phyloP scores from a whole-genome alignment of 805 yeast species.

The Blastobotrys mokoenaii region DNA sequence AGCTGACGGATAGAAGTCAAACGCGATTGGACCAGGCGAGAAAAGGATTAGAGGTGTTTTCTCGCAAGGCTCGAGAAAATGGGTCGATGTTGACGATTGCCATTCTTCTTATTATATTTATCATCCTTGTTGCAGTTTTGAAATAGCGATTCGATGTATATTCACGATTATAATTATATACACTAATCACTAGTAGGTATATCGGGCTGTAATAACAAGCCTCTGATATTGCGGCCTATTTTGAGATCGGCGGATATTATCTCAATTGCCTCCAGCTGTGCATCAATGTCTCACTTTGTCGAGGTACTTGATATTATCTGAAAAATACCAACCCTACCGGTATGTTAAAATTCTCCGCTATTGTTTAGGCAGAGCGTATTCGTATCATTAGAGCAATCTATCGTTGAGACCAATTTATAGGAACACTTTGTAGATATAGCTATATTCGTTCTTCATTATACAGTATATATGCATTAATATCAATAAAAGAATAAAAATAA shows the following conservation, averaged over 20 bases:
- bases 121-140: conserved; percentile 29
- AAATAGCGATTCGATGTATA: conserved; percentile 6
- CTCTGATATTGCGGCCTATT: too few relatives aligned
- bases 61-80: conserved; percentile 31
- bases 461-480: background rate
- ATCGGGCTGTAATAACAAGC: background rate
- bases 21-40: conserved; percentile 28
- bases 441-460: background rate
- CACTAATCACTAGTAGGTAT: background rate
- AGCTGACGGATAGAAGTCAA: conserved; percentile 29
- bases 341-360: too few relatives aligned
- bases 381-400: too few relatives aligned
- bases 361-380: too few relatives aligned
- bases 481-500: conserved; percentile 2
- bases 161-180: too few relatives aligned
- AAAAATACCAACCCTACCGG: too few relatives aligned
- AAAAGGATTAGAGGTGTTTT: conserved; percentile 28
- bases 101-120: conserved; percentile 27
- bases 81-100: conserved; percentile 30
- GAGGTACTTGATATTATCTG: too few relatives aligned
- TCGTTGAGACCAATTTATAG: too few relatives aligned
- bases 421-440: background rate
- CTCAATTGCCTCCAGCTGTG: too few relatives aligned
- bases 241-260: too few relatives aligned
- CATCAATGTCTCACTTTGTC: too few relatives aligned